These are phyloP conservation scores for Argentina anserina DNA, from an alignment of 306 rosid genomes.

Conservation along the genomic window DNA sequence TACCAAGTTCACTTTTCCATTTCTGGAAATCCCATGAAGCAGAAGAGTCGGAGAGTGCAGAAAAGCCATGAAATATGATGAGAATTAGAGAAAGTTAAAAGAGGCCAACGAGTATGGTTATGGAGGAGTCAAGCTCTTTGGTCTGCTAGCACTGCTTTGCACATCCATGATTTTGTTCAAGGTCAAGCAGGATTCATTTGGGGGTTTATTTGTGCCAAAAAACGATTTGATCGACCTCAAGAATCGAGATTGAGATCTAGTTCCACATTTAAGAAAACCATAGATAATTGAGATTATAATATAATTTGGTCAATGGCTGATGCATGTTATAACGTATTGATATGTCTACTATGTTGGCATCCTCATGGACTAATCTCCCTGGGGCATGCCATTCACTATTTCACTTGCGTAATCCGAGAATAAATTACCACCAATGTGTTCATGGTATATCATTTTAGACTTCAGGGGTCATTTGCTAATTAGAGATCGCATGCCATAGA, in stretches of 20 bases:
- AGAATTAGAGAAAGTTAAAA: neutral
- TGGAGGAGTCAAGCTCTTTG: neutral
- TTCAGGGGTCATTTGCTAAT: too few relatives aligned
- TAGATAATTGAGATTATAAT: neutral
- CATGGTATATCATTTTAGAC: too few relatives aligned
- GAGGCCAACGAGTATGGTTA: slow-evolving; percentile 3
- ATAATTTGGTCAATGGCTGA: neutral
- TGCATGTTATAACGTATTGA: neutral
- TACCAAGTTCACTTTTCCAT: neutral
- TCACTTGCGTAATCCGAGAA: too few relatives aligned
- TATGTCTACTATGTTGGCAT: neutral
- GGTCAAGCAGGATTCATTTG: neutral
- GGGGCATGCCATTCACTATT: too few relatives aligned
- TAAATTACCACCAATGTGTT: too few relatives aligned
- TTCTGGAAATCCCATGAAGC: slow-evolving; percentile 3
- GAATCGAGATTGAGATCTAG: slow-evolving; percentile 15
- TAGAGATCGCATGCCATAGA: too few relatives aligned
- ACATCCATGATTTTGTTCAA: slow-evolving; percentile 8
- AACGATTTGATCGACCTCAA: slow-evolving; percentile 1
- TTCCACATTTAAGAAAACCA: neutral
- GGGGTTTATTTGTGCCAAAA: neutral
- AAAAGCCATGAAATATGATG: neutral
- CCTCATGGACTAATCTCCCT: neutral
- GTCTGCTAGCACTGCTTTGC: neutral
- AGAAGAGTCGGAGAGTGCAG: neutral